Percentiles rank a stretch among this genome's conserved stretches.
Conservation (phyloP, 768 basidiomycete species). For the Termitomyces sp. region DNA sequence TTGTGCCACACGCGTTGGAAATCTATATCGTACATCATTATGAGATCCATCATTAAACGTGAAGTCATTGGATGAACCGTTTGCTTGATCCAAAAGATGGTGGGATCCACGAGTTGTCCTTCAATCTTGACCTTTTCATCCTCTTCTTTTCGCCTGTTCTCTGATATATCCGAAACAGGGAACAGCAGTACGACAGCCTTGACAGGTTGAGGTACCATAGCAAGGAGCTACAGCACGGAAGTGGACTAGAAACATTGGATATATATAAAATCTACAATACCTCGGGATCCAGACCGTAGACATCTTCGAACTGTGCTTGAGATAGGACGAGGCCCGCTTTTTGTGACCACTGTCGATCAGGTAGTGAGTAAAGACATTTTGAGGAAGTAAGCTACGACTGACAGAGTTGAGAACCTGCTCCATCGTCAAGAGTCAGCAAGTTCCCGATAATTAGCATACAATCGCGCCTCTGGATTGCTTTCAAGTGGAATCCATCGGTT, state of each 20-base stretch:
- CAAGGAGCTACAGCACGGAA: constrained; percentile 47
- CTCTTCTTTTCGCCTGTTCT: constrained; percentile 48
- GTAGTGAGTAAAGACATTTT: background rate
- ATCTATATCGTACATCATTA: constrained; percentile 40
- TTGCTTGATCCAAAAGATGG: constrained; percentile 86
- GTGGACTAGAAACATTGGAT: background rate
- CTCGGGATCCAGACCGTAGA: constrained; percentile 69
- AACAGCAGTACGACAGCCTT: constrained; percentile 86
- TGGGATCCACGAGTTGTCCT: constrained; percentile 49
- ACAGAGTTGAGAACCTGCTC: constrained; percentile 44
- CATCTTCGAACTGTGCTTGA: constrained; percentile 54
- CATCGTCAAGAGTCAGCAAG: background rate
- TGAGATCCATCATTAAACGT: too few relatives aligned
- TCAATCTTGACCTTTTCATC: constrained; percentile 47
- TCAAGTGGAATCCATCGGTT: constrained; percentile 75
- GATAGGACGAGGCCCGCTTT: constrained; percentile 55
- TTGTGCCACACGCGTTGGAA: constrained; percentile 82
- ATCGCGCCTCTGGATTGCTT: constrained; percentile 50
- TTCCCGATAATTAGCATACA: background rate
- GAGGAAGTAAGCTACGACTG: constrained; percentile 10
- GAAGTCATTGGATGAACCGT: constrained; percentile 41
- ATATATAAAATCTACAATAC: constrained; percentile 30
- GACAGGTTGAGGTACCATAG: constrained; percentile 64
- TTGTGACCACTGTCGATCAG: constrained; percentile 52
- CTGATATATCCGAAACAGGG: constrained; percentile 53